A percentile compares a stretch with the other conserved stretches of the same genome.
Evolutionary conservation across 2,329 filamentous ascomycete genomes (phyloP).

Genomic region (Rhynchosporium agropyri): DNA sequence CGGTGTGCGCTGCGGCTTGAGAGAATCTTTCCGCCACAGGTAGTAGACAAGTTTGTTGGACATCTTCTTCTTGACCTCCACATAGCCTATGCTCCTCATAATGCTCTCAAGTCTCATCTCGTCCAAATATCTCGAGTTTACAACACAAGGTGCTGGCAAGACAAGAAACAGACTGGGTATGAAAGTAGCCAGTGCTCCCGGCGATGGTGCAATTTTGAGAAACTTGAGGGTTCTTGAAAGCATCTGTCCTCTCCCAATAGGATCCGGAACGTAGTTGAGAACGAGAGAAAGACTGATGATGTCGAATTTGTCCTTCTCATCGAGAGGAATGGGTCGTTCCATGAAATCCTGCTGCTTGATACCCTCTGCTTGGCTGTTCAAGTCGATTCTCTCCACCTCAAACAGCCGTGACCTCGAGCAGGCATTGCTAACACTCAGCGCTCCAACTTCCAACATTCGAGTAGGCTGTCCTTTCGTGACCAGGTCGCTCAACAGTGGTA

Average conservation of each 20-base stretch:
- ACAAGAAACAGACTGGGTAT: constrained; percentile 85
- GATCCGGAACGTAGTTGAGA: constrained; percentile 88
- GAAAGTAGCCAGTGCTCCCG: constrained; percentile 37
- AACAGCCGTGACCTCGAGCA: constrained; percentile 75
- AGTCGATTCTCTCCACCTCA: constrained; percentile 80
- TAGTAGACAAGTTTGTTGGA: constrained; percentile 87
- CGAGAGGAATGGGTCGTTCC: constrained; percentile 72
- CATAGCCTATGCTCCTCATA: constrained; percentile 77
- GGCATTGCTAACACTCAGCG: constrained; percentile 80
- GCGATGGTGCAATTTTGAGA: constrained; percentile 49
- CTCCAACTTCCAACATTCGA: constrained; percentile 84
- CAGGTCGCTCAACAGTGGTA: constrained; percentile 36
- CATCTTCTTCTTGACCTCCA: constrained; percentile 64
- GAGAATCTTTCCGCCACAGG: constrained; percentile 64
- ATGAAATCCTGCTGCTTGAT: constrained; percentile 95
- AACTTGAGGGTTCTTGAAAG: constrained; percentile 74
- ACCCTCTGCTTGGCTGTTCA: constrained; percentile 80
- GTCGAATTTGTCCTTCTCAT: constrained; percentile 71
- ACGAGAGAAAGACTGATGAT: constrained; percentile 91
- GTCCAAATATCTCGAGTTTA: constrained; percentile 88
- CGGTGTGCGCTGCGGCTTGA: constrained; percentile 35
- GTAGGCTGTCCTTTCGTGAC: constrained; percentile 44
- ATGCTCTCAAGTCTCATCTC: constrained; percentile 69
- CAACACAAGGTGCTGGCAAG: constrained; percentile 82
- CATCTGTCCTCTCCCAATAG: constrained; percentile 79